Evolutionary conservation across 176 grass and related monocot species (phyloP).

Genomic region (Bothriochloa decipiens): DNA sequence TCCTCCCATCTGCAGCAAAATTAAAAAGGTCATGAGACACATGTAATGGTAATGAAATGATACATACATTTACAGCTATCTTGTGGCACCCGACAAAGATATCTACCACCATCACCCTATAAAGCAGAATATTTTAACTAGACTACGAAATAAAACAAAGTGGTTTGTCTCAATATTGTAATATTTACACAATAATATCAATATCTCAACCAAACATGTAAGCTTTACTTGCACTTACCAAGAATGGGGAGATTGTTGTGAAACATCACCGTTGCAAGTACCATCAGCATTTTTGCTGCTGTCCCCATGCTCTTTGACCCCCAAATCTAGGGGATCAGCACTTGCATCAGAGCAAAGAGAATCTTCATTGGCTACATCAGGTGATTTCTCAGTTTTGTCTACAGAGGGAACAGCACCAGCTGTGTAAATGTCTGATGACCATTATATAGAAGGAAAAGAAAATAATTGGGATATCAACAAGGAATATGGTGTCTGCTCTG

Average conservation of each 20-base stretch:
- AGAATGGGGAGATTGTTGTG: constrained; percentile 15
- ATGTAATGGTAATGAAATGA: neutral
- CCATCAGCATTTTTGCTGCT: constrained; percentile 25
- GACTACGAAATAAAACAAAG: neutral
- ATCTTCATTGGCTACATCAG: constrained; percentile 29
- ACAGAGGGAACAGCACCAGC: constrained; percentile 24
- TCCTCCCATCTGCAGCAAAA: constrained; percentile 38
- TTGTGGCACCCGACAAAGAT: neutral
- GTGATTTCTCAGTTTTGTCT: constrained; percentile 25
- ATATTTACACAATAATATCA: constrained; percentile 7
- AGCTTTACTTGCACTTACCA: constrained; percentile 25
- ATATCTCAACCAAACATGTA: constrained; percentile 24
- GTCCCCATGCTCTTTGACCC: constrained; percentile 21
- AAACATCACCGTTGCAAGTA: constrained; percentile 46
- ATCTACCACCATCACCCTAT: neutral
- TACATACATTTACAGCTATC: neutral
- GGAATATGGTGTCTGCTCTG: constrained; percentile 38
- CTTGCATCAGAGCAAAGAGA: constrained; percentile 30
- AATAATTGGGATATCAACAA: constrained; percentile 23
- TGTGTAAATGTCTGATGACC: constrained; percentile 27
- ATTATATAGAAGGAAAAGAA: constrained; percentile 18
- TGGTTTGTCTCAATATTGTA: neutral
- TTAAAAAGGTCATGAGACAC: constrained; percentile 15
- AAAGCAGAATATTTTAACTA: neutral
- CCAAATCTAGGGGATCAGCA: constrained; percentile 28